These are phyloP conservation scores for Moelleriella libera DNA, from an alignment of 2,329 filamentous ascomycete species.

Conservation along the genomic window DNA sequence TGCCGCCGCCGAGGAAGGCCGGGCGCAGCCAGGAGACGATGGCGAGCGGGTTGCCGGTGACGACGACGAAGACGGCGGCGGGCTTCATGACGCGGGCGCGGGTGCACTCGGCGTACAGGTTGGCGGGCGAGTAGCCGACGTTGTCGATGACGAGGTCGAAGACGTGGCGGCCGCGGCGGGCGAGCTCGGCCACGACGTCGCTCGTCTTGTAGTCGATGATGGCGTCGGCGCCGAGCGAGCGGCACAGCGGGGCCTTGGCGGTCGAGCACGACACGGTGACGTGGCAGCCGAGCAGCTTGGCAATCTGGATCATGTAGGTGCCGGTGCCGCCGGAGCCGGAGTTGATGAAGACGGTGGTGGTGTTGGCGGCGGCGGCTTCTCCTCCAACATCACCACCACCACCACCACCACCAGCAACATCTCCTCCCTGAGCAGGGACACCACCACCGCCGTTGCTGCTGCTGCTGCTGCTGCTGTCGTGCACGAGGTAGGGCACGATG, in stretches of 20 bases:
- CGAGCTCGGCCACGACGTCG: conserved; percentile 32
- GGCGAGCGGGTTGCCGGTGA: conserved; percentile 18
- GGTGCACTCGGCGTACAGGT: conserved; percentile 38
- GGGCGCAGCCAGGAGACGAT: conserved; percentile 14
- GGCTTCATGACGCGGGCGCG: conserved; percentile 33
- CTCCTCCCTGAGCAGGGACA: too few species aligned
- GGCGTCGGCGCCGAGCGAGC: conserved; percentile 47
- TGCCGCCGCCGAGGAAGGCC: conserved; percentile 22
- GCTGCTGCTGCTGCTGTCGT: too few species aligned
- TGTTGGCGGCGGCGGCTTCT: too few species aligned
- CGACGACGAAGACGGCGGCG: conserved; percentile 35
- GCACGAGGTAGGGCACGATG: neutral
- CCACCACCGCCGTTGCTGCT: too few species aligned
- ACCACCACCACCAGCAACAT: too few species aligned
- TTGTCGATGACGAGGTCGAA: conserved; percentile 45
- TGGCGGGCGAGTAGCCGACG: conserved; percentile 31
- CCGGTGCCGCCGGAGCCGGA: conserved; percentile 51
- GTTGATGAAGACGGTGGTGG: conserved; percentile 41
- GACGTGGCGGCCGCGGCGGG: conserved; percentile 24
- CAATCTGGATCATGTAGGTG: conserved; percentile 48
- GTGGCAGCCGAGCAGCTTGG: conserved; percentile 44
- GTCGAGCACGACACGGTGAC: conserved; percentile 49
- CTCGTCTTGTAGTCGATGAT: conserved; percentile 45
- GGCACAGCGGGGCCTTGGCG: conserved; percentile 41
- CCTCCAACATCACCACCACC: too few species aligned